phyloP scores from a whole-genome alignment of 139 green algal species.

The Tetraselmis striata region DNA sequence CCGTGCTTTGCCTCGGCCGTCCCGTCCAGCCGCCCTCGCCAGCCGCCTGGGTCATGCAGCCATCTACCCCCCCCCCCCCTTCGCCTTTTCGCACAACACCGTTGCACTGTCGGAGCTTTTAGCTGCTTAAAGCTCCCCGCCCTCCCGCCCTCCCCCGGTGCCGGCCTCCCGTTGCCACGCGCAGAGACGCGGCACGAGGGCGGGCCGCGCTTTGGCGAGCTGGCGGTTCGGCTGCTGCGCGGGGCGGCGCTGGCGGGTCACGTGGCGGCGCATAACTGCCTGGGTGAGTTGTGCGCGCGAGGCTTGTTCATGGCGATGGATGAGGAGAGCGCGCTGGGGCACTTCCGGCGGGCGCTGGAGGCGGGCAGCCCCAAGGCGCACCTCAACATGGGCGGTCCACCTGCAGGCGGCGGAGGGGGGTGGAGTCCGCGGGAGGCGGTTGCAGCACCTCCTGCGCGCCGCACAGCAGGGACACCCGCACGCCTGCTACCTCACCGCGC shows the following conservation, averaged over 20 bases:
- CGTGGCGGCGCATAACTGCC: background rate
- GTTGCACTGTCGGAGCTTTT: no score
- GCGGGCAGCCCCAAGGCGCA: background rate
- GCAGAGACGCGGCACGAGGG: no score
- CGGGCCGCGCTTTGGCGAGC: background rate
- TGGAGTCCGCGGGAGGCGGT: background rate
- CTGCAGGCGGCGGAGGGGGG: background rate
- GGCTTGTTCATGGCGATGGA: background rate
- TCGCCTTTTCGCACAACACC: no score
- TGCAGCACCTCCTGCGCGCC: background rate
- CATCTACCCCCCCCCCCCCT: no score
- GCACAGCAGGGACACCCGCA: background rate
- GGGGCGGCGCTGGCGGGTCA: background rate
- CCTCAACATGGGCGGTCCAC: background rate
- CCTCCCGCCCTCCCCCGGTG: no score
- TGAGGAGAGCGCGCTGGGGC: background rate
- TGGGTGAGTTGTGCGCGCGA: background rate
- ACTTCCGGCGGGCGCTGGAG: background rate
- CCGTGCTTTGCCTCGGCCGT: no score
- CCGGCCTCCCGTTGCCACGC: no score
- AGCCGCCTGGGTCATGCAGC: no score
- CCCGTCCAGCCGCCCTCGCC: no score
- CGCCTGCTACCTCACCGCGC: background rate
- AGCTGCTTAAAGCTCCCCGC: no score
- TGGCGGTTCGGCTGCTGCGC: background rate